Percentiles rank a stretch among this genome's conserved stretches.
These are phyloP conservation scores for Cercospora janseana DNA, from an alignment of 2,329 filamentous ascomycete genomes.

Conservation along the genomic window DNA sequence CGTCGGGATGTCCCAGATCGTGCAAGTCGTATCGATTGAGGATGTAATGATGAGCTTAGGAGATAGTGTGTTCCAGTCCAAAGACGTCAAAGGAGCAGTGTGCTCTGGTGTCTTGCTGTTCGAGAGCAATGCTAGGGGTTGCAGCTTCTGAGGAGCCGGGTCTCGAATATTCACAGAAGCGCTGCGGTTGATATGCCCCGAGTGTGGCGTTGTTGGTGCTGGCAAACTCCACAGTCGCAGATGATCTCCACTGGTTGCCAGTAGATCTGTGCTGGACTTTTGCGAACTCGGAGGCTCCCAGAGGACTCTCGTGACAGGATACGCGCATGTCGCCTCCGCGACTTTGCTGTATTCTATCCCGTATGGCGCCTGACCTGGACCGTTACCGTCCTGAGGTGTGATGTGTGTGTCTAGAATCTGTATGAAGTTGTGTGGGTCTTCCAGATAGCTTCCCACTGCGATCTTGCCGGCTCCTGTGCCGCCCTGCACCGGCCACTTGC, in stretches of 20 bases:
- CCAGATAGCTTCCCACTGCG: constrained; percentile 90
- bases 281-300: constrained; percentile 96
- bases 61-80: constrained; percentile 97
- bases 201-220: constrained; percentile 35
- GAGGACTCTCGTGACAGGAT: constrained; percentile 88
- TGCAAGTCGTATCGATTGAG: constrained; percentile 98
- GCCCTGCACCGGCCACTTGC: constrained; percentile 84
- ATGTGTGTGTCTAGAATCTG: constrained; percentile 94
- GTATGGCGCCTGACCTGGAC: constrained; percentile 68
- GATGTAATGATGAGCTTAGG: constrained; percentile 97
- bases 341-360: constrained; percentile 88
- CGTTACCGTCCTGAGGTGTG: constrained; percentile 64
- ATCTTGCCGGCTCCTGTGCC: constrained; percentile 83
- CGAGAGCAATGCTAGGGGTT: constrained; percentile 85
- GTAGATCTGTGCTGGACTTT: constrained; percentile 90
- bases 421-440: constrained; percentile 98
- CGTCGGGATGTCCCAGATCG: constrained; percentile 98
- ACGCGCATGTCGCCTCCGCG: constrained; percentile 95
- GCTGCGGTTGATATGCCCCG: constrained; percentile 65
- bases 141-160: constrained; percentile 73
- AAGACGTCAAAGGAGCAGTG: constrained; percentile 89
- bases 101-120: constrained; percentile 99
- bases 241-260: constrained; percentile 94
- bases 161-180: constrained; percentile 59
- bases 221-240: constrained; percentile 91